A percentile compares a stretch with the other conserved stretches of the same genome.
These are phyloP conservation scores for Coniferiporia sulphurascens DNA, from an alignment of 1,284 basidiomycete species.

Conservation along the genomic window DNA sequence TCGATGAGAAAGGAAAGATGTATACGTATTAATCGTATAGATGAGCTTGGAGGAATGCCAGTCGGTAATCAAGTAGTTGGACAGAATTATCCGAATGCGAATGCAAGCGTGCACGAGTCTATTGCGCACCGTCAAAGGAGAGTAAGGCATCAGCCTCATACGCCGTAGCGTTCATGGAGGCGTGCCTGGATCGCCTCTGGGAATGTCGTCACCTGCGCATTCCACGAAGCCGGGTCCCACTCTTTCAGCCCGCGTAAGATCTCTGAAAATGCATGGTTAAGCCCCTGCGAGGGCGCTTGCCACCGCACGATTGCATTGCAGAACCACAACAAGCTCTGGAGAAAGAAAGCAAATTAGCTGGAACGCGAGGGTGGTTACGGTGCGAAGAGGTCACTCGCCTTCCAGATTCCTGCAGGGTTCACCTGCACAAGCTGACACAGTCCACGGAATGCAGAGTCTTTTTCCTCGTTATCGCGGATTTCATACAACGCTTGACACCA, in stretches of 20 bases:
- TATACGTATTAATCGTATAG: not conserved
- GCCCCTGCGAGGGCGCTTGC: conserved; percentile 83
- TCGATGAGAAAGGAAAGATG: not conserved
- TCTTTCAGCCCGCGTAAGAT: conserved; percentile 82
- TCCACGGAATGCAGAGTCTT: conserved; percentile 98
- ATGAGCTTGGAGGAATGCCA: not conserved
- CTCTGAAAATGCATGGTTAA: conserved; percentile 88
- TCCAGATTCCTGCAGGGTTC: conserved; percentile 88
- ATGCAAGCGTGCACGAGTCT: not conserved
- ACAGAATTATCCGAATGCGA: not conserved
- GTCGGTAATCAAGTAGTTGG: not conserved
- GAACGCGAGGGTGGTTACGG: not conserved
- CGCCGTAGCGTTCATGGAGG: conserved; percentile 69
- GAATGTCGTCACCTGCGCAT: conserved; percentile 68
- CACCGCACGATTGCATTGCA: conserved; percentile 96
- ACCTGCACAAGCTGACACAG: conserved; percentile 94
- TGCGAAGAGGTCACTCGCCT: conserved; percentile 47
- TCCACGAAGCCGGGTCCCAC: conserved; percentile 77
- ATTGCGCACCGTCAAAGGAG: not conserved
- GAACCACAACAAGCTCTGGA: conserved; percentile 87
- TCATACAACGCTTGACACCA: conserved; percentile 99
- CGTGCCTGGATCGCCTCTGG: conserved; percentile 77
- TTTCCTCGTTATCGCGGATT: conserved; percentile 99
- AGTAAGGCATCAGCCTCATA: conserved; percentile 35
- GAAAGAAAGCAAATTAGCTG: not conserved